These are phyloP conservation scores for Prinsepia uniflora DNA, from an alignment of 306 rosid genomes.

Conservation along the genomic window DNA sequence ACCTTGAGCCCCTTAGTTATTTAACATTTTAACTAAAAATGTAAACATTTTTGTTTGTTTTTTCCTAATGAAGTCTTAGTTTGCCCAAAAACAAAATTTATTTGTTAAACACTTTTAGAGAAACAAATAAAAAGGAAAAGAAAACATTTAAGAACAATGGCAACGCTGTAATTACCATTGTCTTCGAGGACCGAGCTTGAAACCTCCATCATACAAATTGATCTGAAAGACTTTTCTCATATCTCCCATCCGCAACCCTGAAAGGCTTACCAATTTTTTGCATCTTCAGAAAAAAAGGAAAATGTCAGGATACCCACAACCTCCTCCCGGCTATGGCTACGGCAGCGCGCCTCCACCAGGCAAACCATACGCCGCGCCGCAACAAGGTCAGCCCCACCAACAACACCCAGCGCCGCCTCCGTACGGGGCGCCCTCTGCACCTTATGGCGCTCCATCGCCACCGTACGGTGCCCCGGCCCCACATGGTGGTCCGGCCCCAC, in stretches of 20 bases:
- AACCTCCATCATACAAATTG: not conserved
- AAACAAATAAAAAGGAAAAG: no score
- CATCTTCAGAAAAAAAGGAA: no score
- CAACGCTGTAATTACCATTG: not conserved
- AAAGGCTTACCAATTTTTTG: not conserved
- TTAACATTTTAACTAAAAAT: no score
- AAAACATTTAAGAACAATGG: not conserved
- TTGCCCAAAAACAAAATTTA: no score
- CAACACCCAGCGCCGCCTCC: slow-evolving; percentile 13
- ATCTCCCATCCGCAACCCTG: not conserved
- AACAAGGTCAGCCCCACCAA: slow-evolving; percentile 7
- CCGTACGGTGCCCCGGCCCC: not conserved
- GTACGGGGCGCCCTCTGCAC: slow-evolving; percentile 21
- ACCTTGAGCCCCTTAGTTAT: no score
- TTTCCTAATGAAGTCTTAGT: no score
- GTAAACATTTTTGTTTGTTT: no score
- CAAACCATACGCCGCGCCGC: slow-evolving; percentile 31
- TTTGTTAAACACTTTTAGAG: no score
- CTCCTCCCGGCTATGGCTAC: slow-evolving; percentile 41
- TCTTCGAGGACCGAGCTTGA: no score
- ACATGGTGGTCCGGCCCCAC: not conserved
- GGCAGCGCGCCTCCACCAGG: slow-evolving; percentile 32
- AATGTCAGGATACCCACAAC: slow-evolving; percentile 58
- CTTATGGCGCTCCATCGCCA: slow-evolving; percentile 29
- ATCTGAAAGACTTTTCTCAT: not conserved